Base-by-base conservation (phyloP, 176 grass and related monocot genomes). In the Oryza glumipatula region DNA sequence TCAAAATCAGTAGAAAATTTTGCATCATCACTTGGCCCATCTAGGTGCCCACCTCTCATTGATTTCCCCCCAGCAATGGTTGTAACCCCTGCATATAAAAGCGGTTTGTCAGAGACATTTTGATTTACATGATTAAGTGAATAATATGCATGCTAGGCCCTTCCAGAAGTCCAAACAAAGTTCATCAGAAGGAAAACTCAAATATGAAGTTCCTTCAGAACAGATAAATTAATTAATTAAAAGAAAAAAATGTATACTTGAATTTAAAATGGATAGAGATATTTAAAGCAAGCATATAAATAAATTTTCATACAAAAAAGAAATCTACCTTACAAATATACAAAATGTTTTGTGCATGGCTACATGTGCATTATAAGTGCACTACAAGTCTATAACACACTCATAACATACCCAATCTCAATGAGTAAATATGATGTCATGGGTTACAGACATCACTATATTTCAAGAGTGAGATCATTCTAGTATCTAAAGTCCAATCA, bases 1-100 rank as follows among this genome's bases (percentile, higher is more conserved):
- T 99, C 97, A 77, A 99, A 96, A 89, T 96, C 94, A 74, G 88
- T 92, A 33, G 97, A 99, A 78, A 99, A 94, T 89, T 96, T 99
- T 78, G 94, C 97, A 77, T 96, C 92, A 47, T 94, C 90, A 82
- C 92, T 99, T 6, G 92, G 89, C 30, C 97, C 97, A 66, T 99
- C 97, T 36, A 82, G 78, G 51, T 99, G 97, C 16, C 92, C 88
- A 81, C 94, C 86, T 89, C 88, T 96, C 44, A 80, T 73, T 78
- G 83, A 83, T 88, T 99, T 99, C 1, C 97, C 94, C 70, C 97
- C 94, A 41, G 94, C 94, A 86, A 99, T 99, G 43, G 97, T 99
- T 65, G 97, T 99, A 69, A 99, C 86, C 66, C 97, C 97, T 98
- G 22, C n/a, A 85, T 54, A 83, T 76, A 83, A 68, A 43, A 23